Evolutionary conservation across 768 basidiomycete genomes (phyloP).

Genomic region (Gymnopilus dilepis): DNA sequence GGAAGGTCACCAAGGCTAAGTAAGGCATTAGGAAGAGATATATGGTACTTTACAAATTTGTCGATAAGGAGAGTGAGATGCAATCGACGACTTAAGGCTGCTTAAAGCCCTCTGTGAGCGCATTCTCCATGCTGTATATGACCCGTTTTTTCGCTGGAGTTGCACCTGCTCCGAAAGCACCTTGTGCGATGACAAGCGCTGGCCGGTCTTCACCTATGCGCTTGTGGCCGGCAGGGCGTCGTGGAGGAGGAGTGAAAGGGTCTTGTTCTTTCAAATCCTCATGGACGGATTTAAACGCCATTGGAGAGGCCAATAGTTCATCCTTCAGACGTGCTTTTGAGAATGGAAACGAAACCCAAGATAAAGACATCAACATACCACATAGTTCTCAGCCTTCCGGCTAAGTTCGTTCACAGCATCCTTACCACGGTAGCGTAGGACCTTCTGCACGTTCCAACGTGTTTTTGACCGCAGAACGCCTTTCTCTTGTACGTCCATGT

Average conservation of each 20-base stretch:
- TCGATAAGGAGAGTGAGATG: too few relatives aligned
- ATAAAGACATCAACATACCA: conserved; percentile 50
- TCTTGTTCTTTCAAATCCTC: conserved; percentile 48
- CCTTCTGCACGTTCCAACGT: conserved; percentile 77
- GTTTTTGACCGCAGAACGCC: conserved; percentile 65
- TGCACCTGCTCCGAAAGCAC: conserved; percentile 45
- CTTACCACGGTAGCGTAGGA: conserved; percentile 60
- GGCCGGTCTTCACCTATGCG: conserved; percentile 62
- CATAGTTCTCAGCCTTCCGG: conserved; percentile 64
- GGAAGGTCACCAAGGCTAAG: neutral
- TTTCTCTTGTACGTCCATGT: conserved; percentile 38
- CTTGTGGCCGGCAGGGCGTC: conserved; percentile 57
- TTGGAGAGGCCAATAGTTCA: conserved; percentile 67
- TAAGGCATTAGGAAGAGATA: neutral
- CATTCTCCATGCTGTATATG: conserved; percentile 35
- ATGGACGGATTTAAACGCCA: conserved; percentile 52
- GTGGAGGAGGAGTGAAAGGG: conserved; percentile 33
- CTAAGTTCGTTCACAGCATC: conserved; percentile 54
- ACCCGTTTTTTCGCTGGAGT: conserved; percentile 22
- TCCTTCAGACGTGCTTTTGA: conserved; percentile 52
- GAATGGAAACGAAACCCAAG: conserved; percentile 9
- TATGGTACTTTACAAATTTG: neutral
- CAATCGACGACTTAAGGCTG: neutral
- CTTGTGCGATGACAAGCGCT: conserved; percentile 59
- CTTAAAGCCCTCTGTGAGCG: conserved; percentile 23